Evolutionary conservation across 371 early-diverging fungal species (phyloP).

Genomic region (Thermomucor indicae-seudaticae): DNA sequence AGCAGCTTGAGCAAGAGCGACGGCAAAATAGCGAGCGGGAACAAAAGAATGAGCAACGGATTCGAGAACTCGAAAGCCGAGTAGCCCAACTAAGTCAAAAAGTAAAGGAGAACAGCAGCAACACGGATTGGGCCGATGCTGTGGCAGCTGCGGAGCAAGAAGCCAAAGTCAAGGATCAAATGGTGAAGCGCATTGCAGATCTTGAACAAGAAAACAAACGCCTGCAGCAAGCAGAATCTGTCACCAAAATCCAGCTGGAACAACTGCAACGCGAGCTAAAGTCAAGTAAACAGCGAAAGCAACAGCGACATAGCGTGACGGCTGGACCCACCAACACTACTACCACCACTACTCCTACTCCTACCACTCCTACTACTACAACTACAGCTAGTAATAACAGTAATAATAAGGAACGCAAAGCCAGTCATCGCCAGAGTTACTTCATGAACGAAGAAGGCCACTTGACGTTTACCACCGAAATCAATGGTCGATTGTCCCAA

Average conservation of each 20-base stretch:
- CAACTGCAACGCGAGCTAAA: background rate
- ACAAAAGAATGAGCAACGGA: constrained; percentile 5
- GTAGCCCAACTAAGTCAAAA: constrained; percentile 3
- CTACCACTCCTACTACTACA: too few species aligned
- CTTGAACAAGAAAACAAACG: background rate
- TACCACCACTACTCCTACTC: background rate
- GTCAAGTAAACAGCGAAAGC: constrained; percentile 3
- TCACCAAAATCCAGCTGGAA: background rate
- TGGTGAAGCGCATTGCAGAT: too few species aligned
- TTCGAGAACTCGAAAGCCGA: constrained; percentile 11
- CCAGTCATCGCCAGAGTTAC: constrained; percentile 7
- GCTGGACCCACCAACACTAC: background rate
- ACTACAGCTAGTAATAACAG: background rate
- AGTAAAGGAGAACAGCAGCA: too few species aligned
- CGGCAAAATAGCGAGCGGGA: constrained; percentile 8
- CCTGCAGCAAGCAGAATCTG: constrained; percentile 1
- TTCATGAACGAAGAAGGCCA: constrained; percentile 30
- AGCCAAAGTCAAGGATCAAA: background rate
- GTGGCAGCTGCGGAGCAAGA: background rate
- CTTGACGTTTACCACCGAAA: constrained; percentile 36
- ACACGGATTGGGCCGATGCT: background rate
- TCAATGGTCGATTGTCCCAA: constrained; percentile 31
- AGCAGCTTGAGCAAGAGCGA: constrained; percentile 1
- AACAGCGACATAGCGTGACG: constrained; percentile 7
- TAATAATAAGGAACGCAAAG: background rate